Evolutionary conservation across 495 filamentous ascomycete genomes (phyloP), one percentile per base, ranked within the genome.

Genomic region (Xylaria grammica): DNA sequence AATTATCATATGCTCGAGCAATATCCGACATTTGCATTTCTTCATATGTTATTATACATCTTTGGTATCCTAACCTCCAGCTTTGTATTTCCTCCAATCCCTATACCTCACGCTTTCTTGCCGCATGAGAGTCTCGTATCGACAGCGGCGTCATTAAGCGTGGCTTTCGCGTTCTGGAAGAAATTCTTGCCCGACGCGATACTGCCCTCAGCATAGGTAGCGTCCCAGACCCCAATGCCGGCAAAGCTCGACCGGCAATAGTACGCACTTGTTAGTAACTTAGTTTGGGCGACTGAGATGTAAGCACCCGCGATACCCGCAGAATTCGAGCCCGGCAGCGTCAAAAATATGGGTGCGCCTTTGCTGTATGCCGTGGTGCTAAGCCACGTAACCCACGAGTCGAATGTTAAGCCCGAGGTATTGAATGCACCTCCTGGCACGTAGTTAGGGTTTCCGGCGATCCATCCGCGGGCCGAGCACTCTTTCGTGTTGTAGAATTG

Each of bases 141-240:
- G 5, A 48, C 10, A 24, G 50, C 45, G 19, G 68, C 67, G 20
- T 44, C 72, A 2, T 74, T 68, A 24, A 76, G 51, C 9, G 60
- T 59, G 24, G 29, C 59, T 72, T 81, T 82, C 56, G 79, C 75
- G 46, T 71, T 76, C 58, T 72, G 62, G 34, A 70, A 66, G 58
- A 81, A 90, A 38, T 76, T 78, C 17, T 72, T 63, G 4, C 77
- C 78, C 42, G 79, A 68, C 40, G 78, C 78, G 26, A 70, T 45
- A 60, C 89, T 87, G 17, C 77, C 74, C 1, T 80, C 71, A 0
- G 82, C 79, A 2, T 77, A 75, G 0, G 86, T 87, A 6, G 89
- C 89, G 44, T 92, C 90, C 87, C 88, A 92, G 9, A 93, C 67
- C 84, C 90, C 88, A 17, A 91, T 79, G 73, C 90, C 90, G 55